Percentiles rank a stretch among this genome's conserved stretches.
Evolutionary conservation across 2,329 filamentous ascomycete genomes (phyloP).

Genomic region (Chrysosporium queenslandicum): DNA sequence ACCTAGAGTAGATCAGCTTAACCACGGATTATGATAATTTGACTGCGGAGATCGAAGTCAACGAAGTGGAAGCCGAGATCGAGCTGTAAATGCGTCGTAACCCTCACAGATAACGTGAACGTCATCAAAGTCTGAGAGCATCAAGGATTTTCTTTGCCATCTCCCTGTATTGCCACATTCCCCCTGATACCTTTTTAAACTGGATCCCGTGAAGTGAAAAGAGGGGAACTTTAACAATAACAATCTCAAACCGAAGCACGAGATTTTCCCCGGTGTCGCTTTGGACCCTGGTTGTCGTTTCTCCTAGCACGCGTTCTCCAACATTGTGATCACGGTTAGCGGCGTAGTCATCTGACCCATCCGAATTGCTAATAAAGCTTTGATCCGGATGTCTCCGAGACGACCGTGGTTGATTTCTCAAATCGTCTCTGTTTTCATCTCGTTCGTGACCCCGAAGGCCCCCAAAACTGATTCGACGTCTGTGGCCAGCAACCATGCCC

Average conservation of each 20-base stretch:
- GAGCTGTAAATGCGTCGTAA: neutral
- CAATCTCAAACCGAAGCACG: conserved; percentile 83
- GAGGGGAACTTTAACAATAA: conserved; percentile 93
- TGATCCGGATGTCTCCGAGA: conserved; percentile 47
- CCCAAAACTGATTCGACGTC: conserved; percentile 74
- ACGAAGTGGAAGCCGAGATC: neutral
- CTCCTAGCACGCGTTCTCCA: conserved; percentile 58
- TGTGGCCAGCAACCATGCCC: conserved; percentile 45
- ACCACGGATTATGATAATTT: neutral
- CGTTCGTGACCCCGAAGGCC: conserved; percentile 57
- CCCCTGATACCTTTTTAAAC: conserved; percentile 91
- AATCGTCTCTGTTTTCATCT: conserved; percentile 59
- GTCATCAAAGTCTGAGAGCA: conserved; percentile 62
- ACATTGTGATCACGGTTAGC: conserved; percentile 36
- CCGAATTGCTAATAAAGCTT: conserved; percentile 74
- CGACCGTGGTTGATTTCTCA: conserved; percentile 38
- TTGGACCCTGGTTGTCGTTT: conserved; percentile 86
- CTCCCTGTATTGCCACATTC: conserved; percentile 97
- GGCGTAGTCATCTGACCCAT: conserved; percentile 69
- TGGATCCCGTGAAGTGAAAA: conserved; percentile 90
- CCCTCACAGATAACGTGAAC: neutral
- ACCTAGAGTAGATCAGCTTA: neutral
- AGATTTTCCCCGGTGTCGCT: conserved; percentile 77
- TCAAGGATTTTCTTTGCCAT: conserved; percentile 94
- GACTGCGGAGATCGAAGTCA: neutral